Percentiles rank a stretch among this genome's conserved stretches.
phyloP scores from a whole-genome alignment of 225 moss, liverwort and hornwort species.

The Climacium dendroides region DNA sequence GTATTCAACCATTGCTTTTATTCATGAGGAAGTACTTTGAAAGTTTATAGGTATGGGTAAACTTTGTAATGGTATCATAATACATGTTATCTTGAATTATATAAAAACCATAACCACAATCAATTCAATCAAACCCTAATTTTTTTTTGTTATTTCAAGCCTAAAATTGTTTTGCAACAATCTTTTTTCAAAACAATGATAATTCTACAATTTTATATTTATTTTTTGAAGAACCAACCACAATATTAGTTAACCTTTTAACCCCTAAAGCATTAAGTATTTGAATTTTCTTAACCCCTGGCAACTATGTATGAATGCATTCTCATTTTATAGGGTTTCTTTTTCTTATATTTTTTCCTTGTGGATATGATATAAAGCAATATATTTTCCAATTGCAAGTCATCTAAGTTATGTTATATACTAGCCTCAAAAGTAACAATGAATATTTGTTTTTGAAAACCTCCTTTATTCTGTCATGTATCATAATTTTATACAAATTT shows the following conservation, averaged over 20 bases:
- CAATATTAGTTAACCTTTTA: background rate
- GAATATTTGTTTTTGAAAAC: background rate
- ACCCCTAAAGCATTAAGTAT: accelerated
- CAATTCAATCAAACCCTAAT: background rate
- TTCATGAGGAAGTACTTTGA: background rate
- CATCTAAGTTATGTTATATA: background rate
- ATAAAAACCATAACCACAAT: accelerated
- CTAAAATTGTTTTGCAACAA: background rate
- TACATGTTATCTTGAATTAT: background rate
- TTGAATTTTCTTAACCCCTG: background rate
- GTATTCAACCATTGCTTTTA: background rate
- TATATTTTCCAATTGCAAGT: background rate
- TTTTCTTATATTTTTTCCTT: background rate
- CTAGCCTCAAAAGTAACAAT: background rate
- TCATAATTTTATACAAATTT: background rate
- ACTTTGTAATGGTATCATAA: too few species aligned
- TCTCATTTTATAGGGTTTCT: background rate
- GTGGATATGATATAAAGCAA: accelerated
- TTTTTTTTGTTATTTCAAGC: background rate
- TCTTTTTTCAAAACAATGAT: background rate
- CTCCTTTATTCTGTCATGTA: background rate
- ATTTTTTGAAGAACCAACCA: background rate
- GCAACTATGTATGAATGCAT: background rate
- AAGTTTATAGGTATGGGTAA: background rate
- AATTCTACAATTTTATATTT: background rate